Conservation (phyloP, 257 asterid species). For the Solanum virginianum region DNA sequence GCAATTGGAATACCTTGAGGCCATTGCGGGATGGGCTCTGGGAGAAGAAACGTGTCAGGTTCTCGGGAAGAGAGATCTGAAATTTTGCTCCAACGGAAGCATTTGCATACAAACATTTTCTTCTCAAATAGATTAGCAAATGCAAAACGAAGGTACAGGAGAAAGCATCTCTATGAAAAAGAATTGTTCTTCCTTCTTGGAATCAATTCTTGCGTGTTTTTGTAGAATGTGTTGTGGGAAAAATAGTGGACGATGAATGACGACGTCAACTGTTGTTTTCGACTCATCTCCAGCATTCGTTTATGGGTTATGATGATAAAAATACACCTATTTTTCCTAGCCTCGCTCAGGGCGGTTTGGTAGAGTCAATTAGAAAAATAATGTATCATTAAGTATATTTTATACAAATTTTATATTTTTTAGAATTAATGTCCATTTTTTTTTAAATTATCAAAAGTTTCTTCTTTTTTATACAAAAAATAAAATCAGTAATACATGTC, state of each 20-base stretch:
- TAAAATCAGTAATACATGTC: too few species aligned
- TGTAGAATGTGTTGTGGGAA: not conserved
- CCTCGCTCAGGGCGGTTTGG: too few species aligned
- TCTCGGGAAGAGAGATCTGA: slow-evolving; percentile 23
- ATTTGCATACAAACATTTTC: slow-evolving; percentile 24
- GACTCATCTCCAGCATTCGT: not conserved
- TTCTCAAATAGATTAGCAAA: not conserved
- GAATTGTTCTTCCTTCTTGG: not conserved
- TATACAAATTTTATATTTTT: too few species aligned
- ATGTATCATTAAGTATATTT: too few species aligned
- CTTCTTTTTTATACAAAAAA: too few species aligned
- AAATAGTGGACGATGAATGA: not conserved
- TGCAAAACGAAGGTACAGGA: not conserved
- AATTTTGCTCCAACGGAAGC: slow-evolving; percentile 44
- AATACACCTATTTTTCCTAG: too few species aligned
- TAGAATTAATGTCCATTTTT: too few species aligned
- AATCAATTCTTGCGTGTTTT: not conserved
- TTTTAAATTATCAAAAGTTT: too few species aligned
- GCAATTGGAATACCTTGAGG: slow-evolving; percentile 34
- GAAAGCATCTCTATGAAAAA: not conserved
- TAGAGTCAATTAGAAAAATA: too few species aligned
- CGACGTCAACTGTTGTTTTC: not conserved
- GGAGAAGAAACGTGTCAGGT: slow-evolving; percentile 42
- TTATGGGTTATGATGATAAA: too few species aligned
- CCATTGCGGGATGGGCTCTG: slow-evolving; percentile 81